Percentiles rank a stretch among this genome's conserved stretches.
phyloP scores from a whole-genome alignment of 2,329 filamentous ascomycete species.

The Grosmannia huntii region DNA sequence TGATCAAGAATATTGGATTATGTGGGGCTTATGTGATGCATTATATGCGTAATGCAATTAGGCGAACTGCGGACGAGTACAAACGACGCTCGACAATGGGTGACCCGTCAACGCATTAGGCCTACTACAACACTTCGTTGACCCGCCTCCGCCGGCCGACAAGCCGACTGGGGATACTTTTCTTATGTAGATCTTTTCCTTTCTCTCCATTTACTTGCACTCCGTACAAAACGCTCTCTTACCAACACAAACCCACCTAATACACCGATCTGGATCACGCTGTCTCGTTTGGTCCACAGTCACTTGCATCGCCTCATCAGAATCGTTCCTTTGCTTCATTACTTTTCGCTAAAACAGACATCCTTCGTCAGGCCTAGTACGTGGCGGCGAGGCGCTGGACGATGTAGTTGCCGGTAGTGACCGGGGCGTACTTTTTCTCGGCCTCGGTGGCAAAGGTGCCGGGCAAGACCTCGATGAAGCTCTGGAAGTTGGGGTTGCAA shows the following conservation, averaged over 20 bases:
- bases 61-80: no score
- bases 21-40: no score
- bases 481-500: constrained; percentile 73
- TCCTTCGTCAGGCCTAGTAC: constrained; percentile 22
- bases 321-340: neutral
- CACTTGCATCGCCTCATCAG: no score
- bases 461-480: constrained; percentile 66
- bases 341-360: neutral
- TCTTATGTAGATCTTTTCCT: no score
- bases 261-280: no score
- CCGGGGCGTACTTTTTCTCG: constrained; percentile 66
- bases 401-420: constrained; percentile 73
- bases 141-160: constrained; percentile 21
- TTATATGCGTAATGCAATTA: no score
- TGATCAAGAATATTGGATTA: no score
- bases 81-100: neutral
- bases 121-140: constrained; percentile 18
- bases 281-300: no score
- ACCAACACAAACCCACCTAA: no score
- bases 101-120: constrained; percentile 6
- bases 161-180: no score
- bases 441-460: constrained; percentile 53
- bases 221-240: no score
- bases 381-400: constrained; percentile 67
- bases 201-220: no score